These are phyloP conservation scores for Letharia lupina DNA, from an alignment of 495 filamentous ascomycete species.

Conservation along the genomic window DNA sequence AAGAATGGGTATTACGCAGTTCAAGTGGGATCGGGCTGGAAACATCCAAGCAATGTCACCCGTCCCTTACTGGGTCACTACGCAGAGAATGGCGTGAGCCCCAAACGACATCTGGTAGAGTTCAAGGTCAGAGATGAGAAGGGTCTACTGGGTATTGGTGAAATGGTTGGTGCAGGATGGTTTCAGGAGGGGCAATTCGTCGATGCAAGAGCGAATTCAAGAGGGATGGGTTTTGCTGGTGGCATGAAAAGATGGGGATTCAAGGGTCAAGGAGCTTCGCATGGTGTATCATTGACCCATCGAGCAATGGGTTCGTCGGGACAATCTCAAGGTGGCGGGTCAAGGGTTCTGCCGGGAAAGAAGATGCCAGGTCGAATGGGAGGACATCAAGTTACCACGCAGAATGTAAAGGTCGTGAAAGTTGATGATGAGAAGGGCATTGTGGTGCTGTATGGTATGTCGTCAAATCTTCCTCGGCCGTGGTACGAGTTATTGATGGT, in stretches of 20 bases:
- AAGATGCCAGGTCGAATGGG: slow-evolving; percentile 97
- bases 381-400: slow-evolving; percentile 70
- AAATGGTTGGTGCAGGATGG: slow-evolving; percentile 69
- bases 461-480: neutral
- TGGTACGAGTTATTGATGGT: slow-evolving; percentile 12
- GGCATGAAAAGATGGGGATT: slow-evolving; percentile 96
- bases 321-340: slow-evolving; percentile 82
- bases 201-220: slow-evolving; percentile 67
- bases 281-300: slow-evolving; percentile 90
- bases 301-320: slow-evolving; percentile 81
- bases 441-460: slow-evolving; percentile 71
- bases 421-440: slow-evolving; percentile 78
- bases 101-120: slow-evolving; percentile 74
- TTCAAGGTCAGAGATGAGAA: slow-evolving; percentile 68
- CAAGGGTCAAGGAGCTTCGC: slow-evolving; percentile 77
- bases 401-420: slow-evolving; percentile 82
- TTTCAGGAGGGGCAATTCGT: slow-evolving; percentile 86
- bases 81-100: slow-evolving; percentile 63
- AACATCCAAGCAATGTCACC: slow-evolving; percentile 62
- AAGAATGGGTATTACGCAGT: slow-evolving; percentile 87
- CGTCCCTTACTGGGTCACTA: slow-evolving; percentile 80
- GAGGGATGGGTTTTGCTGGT: slow-evolving; percentile 88
- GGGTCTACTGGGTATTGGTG: slow-evolving; percentile 65
- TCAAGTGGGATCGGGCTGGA: slow-evolving; percentile 78
- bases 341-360: slow-evolving; percentile 87